Conservation (phyloP, 2,329 filamentous ascomycete species). For the Kalmusia sp. region DNA sequence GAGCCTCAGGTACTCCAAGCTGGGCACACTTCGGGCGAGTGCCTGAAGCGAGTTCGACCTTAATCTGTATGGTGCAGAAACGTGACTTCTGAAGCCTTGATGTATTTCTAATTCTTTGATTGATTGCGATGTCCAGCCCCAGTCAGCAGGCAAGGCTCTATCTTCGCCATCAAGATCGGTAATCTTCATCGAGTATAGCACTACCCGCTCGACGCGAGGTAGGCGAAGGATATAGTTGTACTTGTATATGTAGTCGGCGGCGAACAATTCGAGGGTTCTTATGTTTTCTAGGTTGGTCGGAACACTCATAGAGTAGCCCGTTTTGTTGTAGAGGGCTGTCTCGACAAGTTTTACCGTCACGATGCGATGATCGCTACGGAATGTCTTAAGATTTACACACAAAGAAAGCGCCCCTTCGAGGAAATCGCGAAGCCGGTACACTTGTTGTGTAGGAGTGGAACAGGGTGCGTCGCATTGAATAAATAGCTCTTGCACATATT, state of each 20-base stretch:
- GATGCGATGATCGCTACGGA: neutral
- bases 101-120: conserved; percentile 13
- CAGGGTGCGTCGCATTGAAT: neutral
- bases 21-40: conserved; percentile 8
- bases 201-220: conserved; percentile 8
- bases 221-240: conserved; percentile 15
- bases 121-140: conserved; percentile 12
- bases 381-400: neutral
- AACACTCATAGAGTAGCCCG: conserved; percentile 7
- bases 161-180: conserved; percentile 6
- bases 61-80: neutral
- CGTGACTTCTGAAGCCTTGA: neutral
- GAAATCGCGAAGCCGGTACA: conserved; percentile 4
- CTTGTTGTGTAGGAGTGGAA: neutral
- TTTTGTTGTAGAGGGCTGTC: conserved; percentile 9
- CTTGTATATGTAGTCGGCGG: conserved; percentile 8
- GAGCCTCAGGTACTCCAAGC: conserved; percentile 7
- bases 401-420: conserved; percentile 1
- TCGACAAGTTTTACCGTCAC: conserved; percentile 3
- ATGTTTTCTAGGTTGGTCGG: conserved; percentile 9
- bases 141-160: conserved; percentile 4
- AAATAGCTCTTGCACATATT: neutral
- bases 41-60: conserved; percentile 5
- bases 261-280: conserved; percentile 7
- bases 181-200: conserved; percentile 4